Percentiles rank a stretch among this genome's conserved stretches.
phyloP scores from a whole-genome alignment of 192 early-diverging fungal species.

The Coemansia sp. region DNA sequence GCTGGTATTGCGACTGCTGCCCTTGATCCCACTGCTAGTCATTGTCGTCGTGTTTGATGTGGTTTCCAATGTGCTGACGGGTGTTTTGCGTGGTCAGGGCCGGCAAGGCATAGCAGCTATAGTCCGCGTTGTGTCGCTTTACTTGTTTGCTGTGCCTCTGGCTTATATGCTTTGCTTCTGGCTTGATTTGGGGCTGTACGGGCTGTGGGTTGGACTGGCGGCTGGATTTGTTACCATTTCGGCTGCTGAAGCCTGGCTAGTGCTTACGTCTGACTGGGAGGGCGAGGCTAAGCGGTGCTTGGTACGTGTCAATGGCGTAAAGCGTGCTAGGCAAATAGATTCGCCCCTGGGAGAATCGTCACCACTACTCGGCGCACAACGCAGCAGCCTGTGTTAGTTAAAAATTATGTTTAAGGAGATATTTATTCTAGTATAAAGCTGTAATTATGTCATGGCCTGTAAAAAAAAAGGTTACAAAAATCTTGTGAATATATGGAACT shows the following conservation, averaged over 20 bases:
- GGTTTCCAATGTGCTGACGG: conserved; percentile 63
- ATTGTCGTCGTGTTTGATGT: conserved; percentile 56
- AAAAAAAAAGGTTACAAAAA: neutral
- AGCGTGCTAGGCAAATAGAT: conserved; percentile 1
- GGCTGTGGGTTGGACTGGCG: conserved; percentile 65
- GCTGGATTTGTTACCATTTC: conserved; percentile 34
- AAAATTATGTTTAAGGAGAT: neutral
- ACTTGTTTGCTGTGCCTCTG: conserved; percentile 57
- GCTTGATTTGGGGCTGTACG: conserved; percentile 58
- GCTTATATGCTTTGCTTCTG: conserved; percentile 58
- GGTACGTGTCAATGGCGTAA: conserved; percentile 20
- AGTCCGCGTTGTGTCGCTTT: conserved; percentile 54
- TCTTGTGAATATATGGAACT: no score
- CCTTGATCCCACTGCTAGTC: conserved; percentile 38
- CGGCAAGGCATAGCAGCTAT: conserved; percentile 58
- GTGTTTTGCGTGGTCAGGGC: conserved; percentile 59
- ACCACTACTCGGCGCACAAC: conserved; percentile 18
- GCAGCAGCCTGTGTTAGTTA: neutral
- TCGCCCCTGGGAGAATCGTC: conserved; percentile 29
- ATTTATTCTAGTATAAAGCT: neutral
- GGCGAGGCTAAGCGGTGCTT: conserved; percentile 33
- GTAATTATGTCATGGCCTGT: neutral
- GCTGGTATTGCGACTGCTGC: conserved; percentile 24
- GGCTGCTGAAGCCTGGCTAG: conserved; percentile 37
- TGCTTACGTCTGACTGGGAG: conserved; percentile 41